Evolutionary conservation across 1,139 yeast species (phyloP), one percentile per base, ranked within the genome.

Genomic region (Hemisphaericaspora xylofermentans): DNA sequence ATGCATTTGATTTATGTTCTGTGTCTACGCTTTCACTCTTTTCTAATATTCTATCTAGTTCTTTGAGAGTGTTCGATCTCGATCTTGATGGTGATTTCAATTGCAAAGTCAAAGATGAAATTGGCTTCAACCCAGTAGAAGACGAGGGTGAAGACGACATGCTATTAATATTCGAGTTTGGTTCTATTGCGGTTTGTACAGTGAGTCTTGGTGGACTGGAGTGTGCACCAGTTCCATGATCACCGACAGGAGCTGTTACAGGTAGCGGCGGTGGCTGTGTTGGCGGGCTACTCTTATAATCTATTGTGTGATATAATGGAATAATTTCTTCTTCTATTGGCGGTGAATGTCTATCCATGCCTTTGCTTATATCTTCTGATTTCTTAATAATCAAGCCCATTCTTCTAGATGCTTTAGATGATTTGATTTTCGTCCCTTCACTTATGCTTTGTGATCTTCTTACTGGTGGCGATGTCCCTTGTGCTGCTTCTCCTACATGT

Each of bases 341-440:
- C 14, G 5, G 24, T 24, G 33, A 26, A 36, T 18, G 36, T 40
- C n/a, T 34, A 33, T 19, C 38, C 2, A 46, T 36, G 22, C 43
- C 40, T 16, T 47, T 52, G 8, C 51, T 50, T 19, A 19, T 19
- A 9, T 60, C 65, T 4, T 63, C 66, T 1, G 68, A 58, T 43
- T 71, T 71, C 36, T 76, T 75, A 40, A 77, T 76, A 26, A 84
- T 80, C 27, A 84, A 71, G 0, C 89, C 89, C 88, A 82, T 82
- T 46, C 89, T 67, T 46, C 74, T 57, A 0, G 76, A 69, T 2
- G 78, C 77, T 53, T 80, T 82, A 3, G 84, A 77, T 1, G 88
- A 84, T 39, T 82, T 74, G 80, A 72, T 43, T 78, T 85, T n/a
- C 82, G 76, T 36, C 25, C 39, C 39, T 26, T 48, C 51, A 24